A percentile compares a stretch with the other conserved stretches of the same genome.
Conservation (phyloP, 139 green algal genomes). For the Chlorella sorokiniana region DNA sequence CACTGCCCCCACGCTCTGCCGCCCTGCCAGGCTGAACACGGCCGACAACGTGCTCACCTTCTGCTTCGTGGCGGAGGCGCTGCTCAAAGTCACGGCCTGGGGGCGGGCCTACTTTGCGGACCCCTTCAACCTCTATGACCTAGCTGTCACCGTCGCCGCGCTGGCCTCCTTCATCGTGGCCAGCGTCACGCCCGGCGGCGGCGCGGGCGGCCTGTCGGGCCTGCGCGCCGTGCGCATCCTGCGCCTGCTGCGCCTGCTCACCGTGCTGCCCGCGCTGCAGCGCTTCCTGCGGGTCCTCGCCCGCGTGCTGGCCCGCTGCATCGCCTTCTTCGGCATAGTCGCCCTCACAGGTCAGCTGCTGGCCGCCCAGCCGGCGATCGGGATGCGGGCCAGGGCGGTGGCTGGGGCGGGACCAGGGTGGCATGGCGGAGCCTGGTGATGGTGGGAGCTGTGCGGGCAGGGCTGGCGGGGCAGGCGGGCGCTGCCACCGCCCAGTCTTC, state of each 20-base stretch:
- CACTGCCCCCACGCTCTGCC: too few species aligned
- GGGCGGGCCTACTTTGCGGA: background rate
- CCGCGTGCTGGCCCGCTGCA: background rate
- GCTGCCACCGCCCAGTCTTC: too few species aligned
- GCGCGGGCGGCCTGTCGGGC: background rate
- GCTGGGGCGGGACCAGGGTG: too few species aligned
- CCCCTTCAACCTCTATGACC: background rate
- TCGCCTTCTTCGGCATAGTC: background rate
- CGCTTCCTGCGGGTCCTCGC: background rate
- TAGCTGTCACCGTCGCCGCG: background rate
- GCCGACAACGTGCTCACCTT: background rate
- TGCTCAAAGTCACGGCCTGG: background rate
- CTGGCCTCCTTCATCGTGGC: background rate
- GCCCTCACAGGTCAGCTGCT: background rate
- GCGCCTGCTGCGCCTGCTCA: slow-evolving; percentile 1
- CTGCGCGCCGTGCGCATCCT: background rate
- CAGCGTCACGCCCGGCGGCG: background rate
- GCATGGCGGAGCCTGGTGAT: too few species aligned
- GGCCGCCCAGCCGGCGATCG: too few species aligned
- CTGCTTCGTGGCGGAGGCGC: background rate
- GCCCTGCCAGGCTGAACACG: background rate
- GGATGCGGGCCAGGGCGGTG: too few species aligned
- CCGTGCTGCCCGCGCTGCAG: background rate
- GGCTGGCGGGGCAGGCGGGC: too few species aligned
- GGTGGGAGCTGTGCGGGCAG: too few species aligned